phyloP scores from a whole-genome alignment of 2,329 filamentous ascomycete species.

The Achaetomium macrosporum region DNA sequence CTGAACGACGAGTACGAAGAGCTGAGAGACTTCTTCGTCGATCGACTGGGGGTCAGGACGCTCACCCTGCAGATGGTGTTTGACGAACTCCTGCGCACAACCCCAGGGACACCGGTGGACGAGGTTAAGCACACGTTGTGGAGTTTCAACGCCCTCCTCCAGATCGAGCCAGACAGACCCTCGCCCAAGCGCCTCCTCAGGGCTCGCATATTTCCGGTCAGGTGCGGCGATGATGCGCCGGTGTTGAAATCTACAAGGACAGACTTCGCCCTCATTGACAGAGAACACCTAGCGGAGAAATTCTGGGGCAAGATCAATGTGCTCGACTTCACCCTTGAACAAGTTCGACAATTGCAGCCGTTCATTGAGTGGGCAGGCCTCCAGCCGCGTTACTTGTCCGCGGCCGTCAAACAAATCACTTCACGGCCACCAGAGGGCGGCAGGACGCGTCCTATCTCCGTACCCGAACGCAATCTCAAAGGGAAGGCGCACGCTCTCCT shows the following conservation, averaged over 20 bases:
- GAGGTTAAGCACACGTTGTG: neutral
- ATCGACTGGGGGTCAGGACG: neutral
- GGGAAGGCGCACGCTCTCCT: neutral
- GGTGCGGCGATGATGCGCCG: too few species aligned
- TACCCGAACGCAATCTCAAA: neutral
- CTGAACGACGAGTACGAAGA: neutral
- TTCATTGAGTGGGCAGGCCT: neutral
- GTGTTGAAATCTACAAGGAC: neutral
- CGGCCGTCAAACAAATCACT: neutral
- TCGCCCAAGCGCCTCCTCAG: neutral
- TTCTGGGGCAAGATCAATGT: neutral
- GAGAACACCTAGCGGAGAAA: neutral
- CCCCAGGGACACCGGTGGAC: neutral
- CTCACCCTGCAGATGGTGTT: neutral
- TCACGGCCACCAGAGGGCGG: neutral
- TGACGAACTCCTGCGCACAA: neutral
- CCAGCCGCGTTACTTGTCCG: neutral
- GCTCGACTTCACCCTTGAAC: neutral
- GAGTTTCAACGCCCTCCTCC: neutral
- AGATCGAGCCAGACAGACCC: neutral
- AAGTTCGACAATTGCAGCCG: neutral
- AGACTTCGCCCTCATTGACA: neutral
- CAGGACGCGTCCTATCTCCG: neutral
- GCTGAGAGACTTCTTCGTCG: neutral
- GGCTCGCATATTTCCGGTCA: neutral